Conservation (phyloP, 2,329 filamentous ascomycete species). For the Arthrobotrys sphaeroides region DNA sequence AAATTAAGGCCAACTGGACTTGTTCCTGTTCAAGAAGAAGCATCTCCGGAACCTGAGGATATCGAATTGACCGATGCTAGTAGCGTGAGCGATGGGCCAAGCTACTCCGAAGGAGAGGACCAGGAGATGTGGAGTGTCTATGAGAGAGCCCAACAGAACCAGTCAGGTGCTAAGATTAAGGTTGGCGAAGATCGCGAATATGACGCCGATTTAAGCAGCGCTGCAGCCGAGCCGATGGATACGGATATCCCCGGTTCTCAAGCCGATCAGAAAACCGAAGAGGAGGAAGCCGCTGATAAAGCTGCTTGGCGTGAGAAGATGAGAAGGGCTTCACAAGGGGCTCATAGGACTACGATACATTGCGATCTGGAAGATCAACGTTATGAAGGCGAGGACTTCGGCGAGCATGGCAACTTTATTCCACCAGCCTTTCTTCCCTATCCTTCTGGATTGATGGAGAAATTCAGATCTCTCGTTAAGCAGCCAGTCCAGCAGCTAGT, state of each 20-base stretch:
- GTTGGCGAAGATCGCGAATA: background rate
- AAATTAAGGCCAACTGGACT: too few species aligned
- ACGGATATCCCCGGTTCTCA: background rate
- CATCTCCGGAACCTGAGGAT: background rate
- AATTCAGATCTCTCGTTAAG: too few species aligned
- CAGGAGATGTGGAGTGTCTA: background rate
- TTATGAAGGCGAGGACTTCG: background rate
- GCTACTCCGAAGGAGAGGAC: background rate
- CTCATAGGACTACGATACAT: background rate
- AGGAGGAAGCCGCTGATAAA: background rate
- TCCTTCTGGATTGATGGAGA: too few species aligned
- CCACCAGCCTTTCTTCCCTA: background rate
- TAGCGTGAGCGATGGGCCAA: background rate
- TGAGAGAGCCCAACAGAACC: background rate
- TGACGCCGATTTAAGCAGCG: too few species aligned
- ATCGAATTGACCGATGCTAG: background rate
- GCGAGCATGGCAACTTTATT: background rate
- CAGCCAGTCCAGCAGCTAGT: background rate
- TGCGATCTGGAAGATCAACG: background rate
- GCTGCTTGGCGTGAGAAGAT: conserved; percentile 6
- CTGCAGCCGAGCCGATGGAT: background rate
- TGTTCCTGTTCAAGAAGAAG: too few species aligned
- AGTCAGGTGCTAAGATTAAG: too few species aligned
- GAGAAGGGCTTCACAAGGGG: conserved; percentile 1
- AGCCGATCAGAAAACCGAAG: background rate